Base-by-base conservation (phyloP, 2,329 filamentous ascomycete genomes). In the Alternaria gaisen region DNA sequence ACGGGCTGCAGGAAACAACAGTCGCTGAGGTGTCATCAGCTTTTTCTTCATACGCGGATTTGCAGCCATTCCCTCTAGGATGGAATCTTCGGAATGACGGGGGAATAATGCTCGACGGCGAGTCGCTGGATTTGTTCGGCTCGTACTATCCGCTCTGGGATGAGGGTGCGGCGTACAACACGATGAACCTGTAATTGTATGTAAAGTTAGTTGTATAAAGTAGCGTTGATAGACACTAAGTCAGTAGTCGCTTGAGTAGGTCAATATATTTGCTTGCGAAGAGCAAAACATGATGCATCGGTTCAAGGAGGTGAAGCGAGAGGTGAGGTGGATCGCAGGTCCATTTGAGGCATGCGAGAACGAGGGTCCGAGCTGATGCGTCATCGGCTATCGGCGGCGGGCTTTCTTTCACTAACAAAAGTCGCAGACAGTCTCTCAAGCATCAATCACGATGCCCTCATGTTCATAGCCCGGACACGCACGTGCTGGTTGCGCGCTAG, bases 401-500 rank as follows among this genome's bases (percentile, higher is more conserved):
- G 40, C 40, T 42, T 41, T 40, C 36, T 20, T 12, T 51, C 22
- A 30, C 28, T 12, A 61, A 67, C 60, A 66, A 71, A 69, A 65
- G 56, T 62, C 38, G n/a, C 38, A 40, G 47, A 28, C 40, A 16
- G 14, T 51, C 55, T 47, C 22, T 18, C 46, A 28, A 28, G 24
- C 61, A 67, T 56, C 52, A 38, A 53, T 59, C 66, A 56, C 44
- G 16, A 77, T 76, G 74, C 64, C 60, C 70, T 65, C 65, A 77
- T 77, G 75, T 71, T 71, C 42, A 57, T 72, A 71, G 69, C 61
- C 53, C 66, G 60, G 11, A 69, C 59, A 63, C 66, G 61, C 54
- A 46, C 68, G 63, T 64, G 60, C 54, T 64, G 42, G 46, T 58
- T 65, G 64, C 66, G 54, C 46, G 46, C 28, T 42, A 43, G 24